Conservation (phyloP, 805 yeast genomes). For the Ogataea glucozyma region DNA sequence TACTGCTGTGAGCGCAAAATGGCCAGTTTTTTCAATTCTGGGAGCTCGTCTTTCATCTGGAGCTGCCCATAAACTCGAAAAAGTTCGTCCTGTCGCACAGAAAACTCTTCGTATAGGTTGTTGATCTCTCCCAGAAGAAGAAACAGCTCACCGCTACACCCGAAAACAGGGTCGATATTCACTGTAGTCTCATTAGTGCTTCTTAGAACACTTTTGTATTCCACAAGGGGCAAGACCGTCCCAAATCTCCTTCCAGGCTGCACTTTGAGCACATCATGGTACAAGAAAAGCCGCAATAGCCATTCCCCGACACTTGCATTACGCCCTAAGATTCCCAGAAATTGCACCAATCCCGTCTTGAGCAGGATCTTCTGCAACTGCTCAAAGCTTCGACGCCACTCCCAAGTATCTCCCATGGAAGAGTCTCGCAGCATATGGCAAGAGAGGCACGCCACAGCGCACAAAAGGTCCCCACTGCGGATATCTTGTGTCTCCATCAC, state of each 20-base stretch:
- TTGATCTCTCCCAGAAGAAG: constrained; percentile 23
- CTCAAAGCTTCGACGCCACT: constrained; percentile 26
- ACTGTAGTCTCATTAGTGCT: constrained; percentile 6
- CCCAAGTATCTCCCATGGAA: constrained; percentile 20
- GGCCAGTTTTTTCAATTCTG: constrained; percentile 10
- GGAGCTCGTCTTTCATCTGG: constrained; percentile 2
- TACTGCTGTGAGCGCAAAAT: constrained; percentile 17
- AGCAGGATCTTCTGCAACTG: constrained; percentile 14
- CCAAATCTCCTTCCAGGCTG: constrained; percentile 22
- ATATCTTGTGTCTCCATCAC: neutral
- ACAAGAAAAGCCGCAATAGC: constrained; percentile 26
- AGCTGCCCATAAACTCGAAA: constrained; percentile 3
- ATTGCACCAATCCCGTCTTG: constrained; percentile 16
- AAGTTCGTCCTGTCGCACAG: constrained; percentile 4
- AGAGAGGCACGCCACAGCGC: constrained; percentile 19
- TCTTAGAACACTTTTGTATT: constrained; percentile 18
- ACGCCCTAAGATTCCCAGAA: constrained; percentile 12
- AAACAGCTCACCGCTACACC: constrained; percentile 23
- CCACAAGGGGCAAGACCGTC: constrained; percentile 25
- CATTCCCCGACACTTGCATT: constrained; percentile 14
- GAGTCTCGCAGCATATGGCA: constrained; percentile 23
- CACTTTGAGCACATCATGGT: constrained; percentile 28
- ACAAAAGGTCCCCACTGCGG: neutral
- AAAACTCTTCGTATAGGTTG: constrained; percentile 18
- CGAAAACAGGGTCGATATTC: constrained; percentile 18